Percentiles rank a stretch among this genome's conserved stretches.
Evolutionary conservation across 495 filamentous ascomycete species (phyloP).

Genomic region (Tuber magnatum): DNA sequence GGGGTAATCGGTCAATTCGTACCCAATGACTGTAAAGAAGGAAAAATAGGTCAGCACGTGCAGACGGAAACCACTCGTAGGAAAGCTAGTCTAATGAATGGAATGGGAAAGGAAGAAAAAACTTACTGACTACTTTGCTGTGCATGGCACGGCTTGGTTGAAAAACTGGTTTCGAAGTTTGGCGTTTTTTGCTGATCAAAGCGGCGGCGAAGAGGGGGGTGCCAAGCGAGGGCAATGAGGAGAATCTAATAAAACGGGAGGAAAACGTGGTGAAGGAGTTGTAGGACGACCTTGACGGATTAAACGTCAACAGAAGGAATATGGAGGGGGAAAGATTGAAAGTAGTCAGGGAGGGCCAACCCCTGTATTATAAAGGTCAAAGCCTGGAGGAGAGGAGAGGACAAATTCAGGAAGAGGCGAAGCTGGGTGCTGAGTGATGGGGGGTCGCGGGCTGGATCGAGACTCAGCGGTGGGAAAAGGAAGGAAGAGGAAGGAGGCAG

Average conservation of each 20-base stretch:
- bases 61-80: neutral
- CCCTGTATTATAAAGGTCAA: slow-evolving; percentile 9
- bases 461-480: neutral
- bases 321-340: neutral
- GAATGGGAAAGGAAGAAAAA: neutral
- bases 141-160: slow-evolving; percentile 57
- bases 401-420: neutral
- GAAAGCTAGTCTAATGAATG: neutral
- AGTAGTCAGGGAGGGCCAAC: slow-evolving; percentile 9
- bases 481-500: slow-evolving; percentile 1
- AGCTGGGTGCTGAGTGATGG: neutral
- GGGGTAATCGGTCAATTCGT: slow-evolving; percentile 29
- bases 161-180: neutral
- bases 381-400: slow-evolving; percentile 1
- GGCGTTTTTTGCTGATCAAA: slow-evolving; percentile 8
- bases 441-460: neutral
- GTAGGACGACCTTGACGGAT: neutral
- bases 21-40: slow-evolving; percentile 40
- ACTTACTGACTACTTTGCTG: slow-evolving; percentile 70
- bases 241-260: slow-evolving; percentile 14
- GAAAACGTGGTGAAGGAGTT: slow-evolving; percentile 35
- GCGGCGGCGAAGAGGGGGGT: slow-evolving; percentile 17
- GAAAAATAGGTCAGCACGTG: slow-evolving; percentile 13
- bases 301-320: neutral
- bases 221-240: slow-evolving; percentile 24